A percentile compares a stretch with the other conserved stretches of the same genome.
These are phyloP conservation scores for Datura wrightii DNA, from an alignment of 257 asterid genomes.

Conservation along the genomic window DNA sequence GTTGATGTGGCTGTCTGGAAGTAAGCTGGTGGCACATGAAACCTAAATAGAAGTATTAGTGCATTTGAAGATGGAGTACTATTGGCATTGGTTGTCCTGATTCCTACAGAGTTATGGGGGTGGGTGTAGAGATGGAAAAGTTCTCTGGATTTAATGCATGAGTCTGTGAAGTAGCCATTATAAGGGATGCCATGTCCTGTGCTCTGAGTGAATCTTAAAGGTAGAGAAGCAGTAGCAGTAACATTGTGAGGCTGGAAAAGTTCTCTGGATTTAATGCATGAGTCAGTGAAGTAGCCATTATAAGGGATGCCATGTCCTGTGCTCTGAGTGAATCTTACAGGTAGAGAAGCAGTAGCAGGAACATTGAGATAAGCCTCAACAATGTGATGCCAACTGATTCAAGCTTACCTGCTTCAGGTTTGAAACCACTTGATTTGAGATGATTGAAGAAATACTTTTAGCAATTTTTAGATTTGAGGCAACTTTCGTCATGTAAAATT, in stretches of 20 bases:
- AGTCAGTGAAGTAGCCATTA: slow-evolving; percentile 26
- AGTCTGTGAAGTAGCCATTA: slow-evolving; percentile 25
- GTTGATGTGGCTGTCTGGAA: slow-evolving; percentile 22
- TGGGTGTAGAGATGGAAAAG: not conserved
- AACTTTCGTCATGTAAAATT: not conserved
- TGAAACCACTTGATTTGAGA: slow-evolving; percentile 19
- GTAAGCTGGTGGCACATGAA: slow-evolving; percentile 1
- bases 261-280: slow-evolving; percentile 10
- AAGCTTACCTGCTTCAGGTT: slow-evolving; percentile 16
- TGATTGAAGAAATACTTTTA: not conserved
- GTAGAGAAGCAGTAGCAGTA: not conserved
- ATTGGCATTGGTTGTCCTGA: not conserved
- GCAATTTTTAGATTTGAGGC: not conserved
- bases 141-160: slow-evolving; percentile 10
- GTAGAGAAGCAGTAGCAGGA: slow-evolving; percentile 1
- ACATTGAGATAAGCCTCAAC: slow-evolving; percentile 6
- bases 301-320: not conserved
- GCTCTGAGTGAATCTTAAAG: not conserved
- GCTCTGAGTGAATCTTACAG: not conserved
- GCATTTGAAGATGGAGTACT: slow-evolving; percentile 24
- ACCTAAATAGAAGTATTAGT: not conserved
- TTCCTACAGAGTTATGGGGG: not conserved
- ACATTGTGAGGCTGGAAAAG: not conserved
- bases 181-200: not conserved
- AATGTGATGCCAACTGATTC: not conserved